These are phyloP conservation scores for Pisolithus sp. DNA, from an alignment of 768 basidiomycete genomes.

Conservation along the genomic window DNA sequence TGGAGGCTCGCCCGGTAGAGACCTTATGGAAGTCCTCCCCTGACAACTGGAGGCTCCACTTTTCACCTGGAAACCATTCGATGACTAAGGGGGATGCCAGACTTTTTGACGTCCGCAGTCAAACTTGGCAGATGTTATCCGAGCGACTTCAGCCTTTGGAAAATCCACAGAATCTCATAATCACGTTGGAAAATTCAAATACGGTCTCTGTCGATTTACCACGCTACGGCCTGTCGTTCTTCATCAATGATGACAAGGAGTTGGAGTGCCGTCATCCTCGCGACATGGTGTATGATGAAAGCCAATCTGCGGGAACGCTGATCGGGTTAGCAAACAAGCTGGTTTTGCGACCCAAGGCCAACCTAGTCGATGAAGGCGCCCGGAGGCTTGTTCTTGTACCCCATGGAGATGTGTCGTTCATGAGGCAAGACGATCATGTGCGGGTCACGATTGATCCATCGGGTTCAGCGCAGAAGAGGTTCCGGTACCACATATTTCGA, in stretches of 20 bases:
- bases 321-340: conserved; percentile 33
- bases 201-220: conserved; percentile 28
- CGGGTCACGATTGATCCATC: too few relatives aligned
- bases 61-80: not conserved
- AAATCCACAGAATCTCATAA: conserved; percentile 7
- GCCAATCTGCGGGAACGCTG: conserved; percentile 35
- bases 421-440: not conserved
- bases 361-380: not conserved
- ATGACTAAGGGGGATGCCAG: not conserved
- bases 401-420: not conserved
- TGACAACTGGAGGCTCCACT: conserved; percentile 13
- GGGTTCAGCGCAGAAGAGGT: not conserved
- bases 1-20: conserved; percentile 16
- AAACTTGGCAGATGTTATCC: conserved; percentile 14
- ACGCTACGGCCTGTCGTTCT: conserved; percentile 32
- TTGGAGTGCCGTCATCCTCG: conserved; percentile 34
- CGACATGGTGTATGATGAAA: conserved; percentile 31
- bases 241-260: conserved; percentile 17
- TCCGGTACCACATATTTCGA: conserved; percentile 16
- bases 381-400: conserved; percentile 10
- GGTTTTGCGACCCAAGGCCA: conserved; percentile 26
- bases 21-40: conserved; percentile 10
- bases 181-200: conserved; percentile 3
- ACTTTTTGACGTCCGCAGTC: conserved; percentile 15
- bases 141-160: conserved; percentile 11